Percentiles rank a stretch among this genome's conserved stretches.
phyloP scores from a whole-genome alignment of 805 yeast genomes.

The Grigorovia transvaalensis region DNA sequence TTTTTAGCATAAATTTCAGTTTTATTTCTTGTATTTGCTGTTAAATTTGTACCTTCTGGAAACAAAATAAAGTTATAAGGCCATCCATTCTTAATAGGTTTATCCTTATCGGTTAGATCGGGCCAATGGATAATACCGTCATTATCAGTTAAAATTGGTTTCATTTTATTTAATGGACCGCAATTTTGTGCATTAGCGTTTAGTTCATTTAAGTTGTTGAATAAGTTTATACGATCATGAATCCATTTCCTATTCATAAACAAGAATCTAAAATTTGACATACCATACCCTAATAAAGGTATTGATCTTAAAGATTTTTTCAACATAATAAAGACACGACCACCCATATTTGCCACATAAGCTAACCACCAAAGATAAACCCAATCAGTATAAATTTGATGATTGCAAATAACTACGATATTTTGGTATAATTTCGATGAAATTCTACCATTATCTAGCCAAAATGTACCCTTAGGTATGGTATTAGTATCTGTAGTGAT shows the following conservation, averaged over 20 bases:
- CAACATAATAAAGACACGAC: conserved; percentile 59
- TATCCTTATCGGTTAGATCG: conserved; percentile 9
- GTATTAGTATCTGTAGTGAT: conserved; percentile 38
- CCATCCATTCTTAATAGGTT: conserved; percentile 25
- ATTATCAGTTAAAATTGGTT: conserved; percentile 17
- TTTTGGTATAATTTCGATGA: conserved; percentile 35
- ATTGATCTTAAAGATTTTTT: conserved; percentile 61
- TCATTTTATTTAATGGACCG: conserved; percentile 39
- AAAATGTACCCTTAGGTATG: conserved; percentile 29
- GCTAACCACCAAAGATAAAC: conserved; percentile 78
- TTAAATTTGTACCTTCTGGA: conserved; percentile 91
- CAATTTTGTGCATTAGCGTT: conserved; percentile 51
- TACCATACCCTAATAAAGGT: conserved; percentile 80
- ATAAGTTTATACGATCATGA: conserved; percentile 52
- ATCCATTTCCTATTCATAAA: conserved; percentile 82
- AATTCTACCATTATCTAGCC: conserved; percentile 15
- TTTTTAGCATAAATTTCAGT: conserved; percentile 50
- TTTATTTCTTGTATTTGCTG: conserved; percentile 49
- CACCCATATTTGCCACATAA: conserved; percentile 56
- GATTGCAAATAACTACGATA: conserved; percentile 71
- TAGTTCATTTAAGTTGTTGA: conserved; percentile 43
- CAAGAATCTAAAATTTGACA: conserved; percentile 67
- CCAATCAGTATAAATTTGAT: conserved; percentile 94
- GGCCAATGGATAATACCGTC: conserved; percentile 23
- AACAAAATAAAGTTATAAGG: conserved; percentile 66